Evolutionary conservation across 192 early-diverging fungal species (phyloP), one percentile per base, ranked within the genome.

Genomic region (Backusella australiensis): DNA sequence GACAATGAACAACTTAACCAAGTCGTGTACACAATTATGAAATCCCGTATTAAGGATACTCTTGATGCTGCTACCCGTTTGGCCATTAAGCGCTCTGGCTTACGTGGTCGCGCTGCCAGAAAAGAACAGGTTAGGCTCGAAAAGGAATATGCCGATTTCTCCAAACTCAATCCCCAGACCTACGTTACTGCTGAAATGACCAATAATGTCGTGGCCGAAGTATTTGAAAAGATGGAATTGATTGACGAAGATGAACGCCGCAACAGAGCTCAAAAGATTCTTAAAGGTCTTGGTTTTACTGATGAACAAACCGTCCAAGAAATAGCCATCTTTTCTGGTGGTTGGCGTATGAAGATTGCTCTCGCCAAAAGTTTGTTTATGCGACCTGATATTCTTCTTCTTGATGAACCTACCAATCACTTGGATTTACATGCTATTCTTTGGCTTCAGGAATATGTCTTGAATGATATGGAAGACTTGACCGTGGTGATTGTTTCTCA

Each of bases 321-420:
- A 9, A 91, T 97, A 78, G 88, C 88, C 44, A 78, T 81, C 7
- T 88, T 94, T 42, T 91, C 90, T 14, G 96, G 96, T 75, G 96
- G 96, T 41, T 98, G 96, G 96, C 86, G 90, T 73, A 98, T 96
- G 87, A 87, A 94, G 26, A 90, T 95, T 12, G 93, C 96, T 6
- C 85, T 96, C 32, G 96, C 96, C 34, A 87, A 92, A 75, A 94
- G 94, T 35, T 85, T 98, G 76, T 92, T 95, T 72, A 75, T 96
- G 67, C 82, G 92, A 75, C 94, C 94, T 1, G 91, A 95, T 79
- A 81, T 97, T 42, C 86, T 98, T 23, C 85, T 97, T 41, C 83
- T 94, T 32, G 93, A 94, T 69, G 96, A 98, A 85, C 96, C 95
- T 74, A 98, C 91, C 71, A 94, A 95, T 79, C 93, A 95, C 79